phyloP scores from a whole-genome alignment of 306 rosid species.

The Medicago truncatula region MtrunA17r5.0-ANR NC_053045.1:45109001-45109500 shows the following conservation, averaged over 20 bases:
- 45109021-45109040: neutral
- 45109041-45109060: neutral
- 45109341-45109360: slow-evolving; percentile 25
- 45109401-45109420: neutral
- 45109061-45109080: neutral
- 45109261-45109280: slow-evolving; percentile 6
- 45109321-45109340: neutral
- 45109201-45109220: slow-evolving; percentile 35
- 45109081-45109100: neutral
- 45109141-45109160: slow-evolving; percentile 40
- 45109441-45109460: too few species aligned
- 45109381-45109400: slow-evolving; percentile 29
- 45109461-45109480: too few species aligned
- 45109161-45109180: slow-evolving; percentile 31
- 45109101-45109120: neutral
- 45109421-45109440: too few species aligned
- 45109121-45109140: slow-evolving; percentile 18
- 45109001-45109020: neutral
- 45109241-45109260: neutral
- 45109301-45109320: slow-evolving; percentile 26
- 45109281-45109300: neutral
- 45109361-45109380: neutral
- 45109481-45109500: too few species aligned
- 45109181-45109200: slow-evolving; percentile 21
- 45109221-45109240: neutral